These are phyloP conservation scores for Akanthomyces muscarius DNA, from an alignment of 2,329 filamentous ascomycete species.

Conservation along the genomic window DNA sequence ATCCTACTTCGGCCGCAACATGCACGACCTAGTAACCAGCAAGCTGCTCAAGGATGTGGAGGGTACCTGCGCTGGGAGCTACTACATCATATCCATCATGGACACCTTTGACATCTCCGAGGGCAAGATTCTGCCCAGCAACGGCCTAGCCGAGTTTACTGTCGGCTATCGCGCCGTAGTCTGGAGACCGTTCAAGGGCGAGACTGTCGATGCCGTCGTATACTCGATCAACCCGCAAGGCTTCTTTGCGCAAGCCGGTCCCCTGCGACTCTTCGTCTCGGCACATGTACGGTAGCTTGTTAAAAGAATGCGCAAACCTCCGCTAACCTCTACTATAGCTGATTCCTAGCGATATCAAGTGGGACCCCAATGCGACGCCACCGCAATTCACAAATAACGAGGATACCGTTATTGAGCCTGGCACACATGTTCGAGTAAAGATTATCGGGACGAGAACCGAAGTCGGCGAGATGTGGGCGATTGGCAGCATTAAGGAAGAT, in stretches of 20 bases:
- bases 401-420: slow-evolving; percentile 88
- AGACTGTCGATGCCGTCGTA: slow-evolving; percentile 95
- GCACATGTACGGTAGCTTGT: slow-evolving; percentile 60
- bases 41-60: slow-evolving; percentile 91
- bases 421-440: slow-evolving; percentile 89
- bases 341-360: slow-evolving; percentile 89
- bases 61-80: slow-evolving; percentile 89
- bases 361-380: slow-evolving; percentile 93
- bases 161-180: slow-evolving; percentile 94
- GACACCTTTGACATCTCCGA: slow-evolving; percentile 94
- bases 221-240: slow-evolving; percentile 86
- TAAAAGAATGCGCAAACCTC: not conserved
- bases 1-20: slow-evolving; percentile 92
- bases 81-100: slow-evolving; percentile 98
- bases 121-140: slow-evolving; percentile 85
- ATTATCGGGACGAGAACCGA: slow-evolving; percentile 91
- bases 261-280: slow-evolving; percentile 73
- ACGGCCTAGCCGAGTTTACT: slow-evolving; percentile 88
- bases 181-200: slow-evolving; percentile 96
- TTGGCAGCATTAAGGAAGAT: slow-evolving; percentile 92
- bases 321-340: slow-evolving; percentile 49
- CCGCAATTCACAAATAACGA: slow-evolving; percentile 94
- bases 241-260: slow-evolving; percentile 83
- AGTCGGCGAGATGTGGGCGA: slow-evolving; percentile 92
- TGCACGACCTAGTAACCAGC: slow-evolving; percentile 84